These are phyloP conservation scores for Fusarium xyrophilum DNA, from an alignment of 2,329 filamentous ascomycete species.

Conservation along the genomic window DNA sequence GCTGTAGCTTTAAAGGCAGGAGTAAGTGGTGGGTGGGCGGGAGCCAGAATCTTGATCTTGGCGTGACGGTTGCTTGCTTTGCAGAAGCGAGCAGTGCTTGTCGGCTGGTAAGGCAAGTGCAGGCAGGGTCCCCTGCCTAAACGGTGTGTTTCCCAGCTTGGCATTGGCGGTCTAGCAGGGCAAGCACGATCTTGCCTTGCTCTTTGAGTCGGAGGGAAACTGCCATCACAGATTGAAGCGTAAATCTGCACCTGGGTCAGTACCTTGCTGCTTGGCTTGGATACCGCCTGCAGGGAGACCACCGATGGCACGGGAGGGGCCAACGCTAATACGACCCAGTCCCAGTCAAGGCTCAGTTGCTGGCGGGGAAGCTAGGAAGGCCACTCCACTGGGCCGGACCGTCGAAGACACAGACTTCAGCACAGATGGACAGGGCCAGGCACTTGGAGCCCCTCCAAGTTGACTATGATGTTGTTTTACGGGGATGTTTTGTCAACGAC, in stretches of 20 bases:
- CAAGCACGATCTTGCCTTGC: constrained; percentile 15
- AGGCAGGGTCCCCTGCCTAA: constrained; percentile 20
- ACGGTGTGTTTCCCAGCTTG: constrained; percentile 14
- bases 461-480: constrained; percentile 22
- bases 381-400: constrained; percentile 17
- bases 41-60: constrained; percentile 33
- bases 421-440: neutral
- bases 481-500: constrained; percentile 13
- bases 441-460: constrained; percentile 21
- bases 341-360: neutral
- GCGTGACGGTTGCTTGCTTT: constrained; percentile 30
- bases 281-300: constrained; percentile 18
- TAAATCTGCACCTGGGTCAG: constrained; percentile 13
- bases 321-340: constrained; percentile 28
- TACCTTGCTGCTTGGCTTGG: constrained; percentile 16
- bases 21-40: constrained; percentile 16
- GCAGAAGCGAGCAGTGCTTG: constrained; percentile 23
- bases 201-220: constrained; percentile 15
- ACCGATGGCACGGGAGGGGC: constrained; percentile 26
- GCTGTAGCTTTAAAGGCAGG: constrained; percentile 38
- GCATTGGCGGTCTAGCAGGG: constrained; percentile 34
- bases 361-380: constrained; percentile 17
- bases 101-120: constrained; percentile 23
- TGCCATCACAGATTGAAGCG: constrained; percentile 24
- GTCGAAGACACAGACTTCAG: constrained; percentile 12